These are phyloP conservation scores for Cystobasidium onofrii DNA, from an alignment of 768 basidiomycete species.

Conservation along the genomic window DNA sequence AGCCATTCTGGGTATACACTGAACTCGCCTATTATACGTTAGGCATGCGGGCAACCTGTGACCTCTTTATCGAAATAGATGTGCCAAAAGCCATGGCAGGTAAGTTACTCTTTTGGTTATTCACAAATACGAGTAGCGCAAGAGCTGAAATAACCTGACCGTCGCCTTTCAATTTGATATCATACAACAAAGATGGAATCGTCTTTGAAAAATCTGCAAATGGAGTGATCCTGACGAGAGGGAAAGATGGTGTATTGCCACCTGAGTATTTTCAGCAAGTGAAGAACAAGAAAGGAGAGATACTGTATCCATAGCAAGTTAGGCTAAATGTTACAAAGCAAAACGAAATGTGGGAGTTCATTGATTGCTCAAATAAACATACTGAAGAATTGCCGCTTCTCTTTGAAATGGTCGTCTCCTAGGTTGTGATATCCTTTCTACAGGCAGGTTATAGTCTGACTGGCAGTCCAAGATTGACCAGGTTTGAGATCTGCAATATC, in stretches of 20 bases:
- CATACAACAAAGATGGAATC: constrained; percentile 38
- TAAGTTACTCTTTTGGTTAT: too few species aligned
- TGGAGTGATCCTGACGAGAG: constrained; percentile 78
- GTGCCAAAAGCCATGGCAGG: constrained; percentile 45
- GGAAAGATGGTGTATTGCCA: constrained; percentile 58
- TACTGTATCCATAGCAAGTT: neutral
- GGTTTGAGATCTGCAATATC: neutral
- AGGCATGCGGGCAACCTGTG: constrained; percentile 75
- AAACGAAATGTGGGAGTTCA: too few species aligned
- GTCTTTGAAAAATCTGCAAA: constrained; percentile 70
- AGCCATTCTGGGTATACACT: neutral
- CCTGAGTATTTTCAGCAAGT: constrained; percentile 64
- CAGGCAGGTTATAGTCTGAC: neutral
- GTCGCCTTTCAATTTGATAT: too few species aligned
- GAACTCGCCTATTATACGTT: neutral
- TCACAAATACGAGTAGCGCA: too few species aligned
- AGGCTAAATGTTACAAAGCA: neutral
- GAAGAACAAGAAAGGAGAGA: constrained; percentile 47
- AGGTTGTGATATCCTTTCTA: neutral
- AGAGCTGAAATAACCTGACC: too few species aligned
- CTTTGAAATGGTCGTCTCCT: too few species aligned
- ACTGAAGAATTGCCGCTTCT: too few species aligned
- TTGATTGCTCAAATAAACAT: too few species aligned
- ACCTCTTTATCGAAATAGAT: constrained; percentile 74
- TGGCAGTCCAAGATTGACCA: neutral